Percentiles rank a stretch among this genome's conserved stretches.
These are phyloP conservation scores for Polygonum maritimum DNA, from an alignment of 148 eudicot species.

Conservation along the genomic window DNA sequence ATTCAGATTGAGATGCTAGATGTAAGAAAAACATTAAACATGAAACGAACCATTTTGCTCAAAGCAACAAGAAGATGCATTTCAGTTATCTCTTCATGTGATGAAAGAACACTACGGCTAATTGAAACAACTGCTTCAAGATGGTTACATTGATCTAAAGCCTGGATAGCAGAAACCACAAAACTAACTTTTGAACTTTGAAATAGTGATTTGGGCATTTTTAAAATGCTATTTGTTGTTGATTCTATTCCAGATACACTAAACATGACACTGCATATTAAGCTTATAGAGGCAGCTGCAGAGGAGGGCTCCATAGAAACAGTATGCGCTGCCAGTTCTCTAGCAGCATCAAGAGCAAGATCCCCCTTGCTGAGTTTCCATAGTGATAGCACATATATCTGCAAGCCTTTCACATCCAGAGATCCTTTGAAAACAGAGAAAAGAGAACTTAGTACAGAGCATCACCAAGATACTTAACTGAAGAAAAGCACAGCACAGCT, in stretches of 20 bases:
- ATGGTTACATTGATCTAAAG: slow-evolving; percentile 49
- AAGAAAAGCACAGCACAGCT: neutral
- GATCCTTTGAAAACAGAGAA: slow-evolving; percentile 41
- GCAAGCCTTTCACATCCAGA: slow-evolving; percentile 67
- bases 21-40: slow-evolving; percentile 4
- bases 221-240: slow-evolving; percentile 43
- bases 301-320: slow-evolving; percentile 37
- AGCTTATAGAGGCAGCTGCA: slow-evolving; percentile 41
- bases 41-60: slow-evolving; percentile 59
- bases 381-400: slow-evolving; percentile 66
- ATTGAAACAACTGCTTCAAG: slow-evolving; percentile 61
- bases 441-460: neutral
- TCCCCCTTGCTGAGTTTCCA: slow-evolving; percentile 72
- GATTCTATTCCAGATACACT: slow-evolving; percentile 60
- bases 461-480: neutral
- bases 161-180: slow-evolving; percentile 72
- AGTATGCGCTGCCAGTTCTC: slow-evolving; percentile 42
- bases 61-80: slow-evolving; percentile 72
- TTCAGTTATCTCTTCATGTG: slow-evolving; percentile 49
- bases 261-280: slow-evolving; percentile 58
- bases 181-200: slow-evolving; percentile 72
- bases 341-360: slow-evolving; percentile 45
- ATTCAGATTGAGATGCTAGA: neutral
- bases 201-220: slow-evolving; percentile 55
- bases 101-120: slow-evolving; percentile 43